Evolutionary conservation across 2,329 filamentous ascomycete species (phyloP), one percentile per base, ranked within the genome.

Genomic region (Fusarium bactridioides): DNA sequence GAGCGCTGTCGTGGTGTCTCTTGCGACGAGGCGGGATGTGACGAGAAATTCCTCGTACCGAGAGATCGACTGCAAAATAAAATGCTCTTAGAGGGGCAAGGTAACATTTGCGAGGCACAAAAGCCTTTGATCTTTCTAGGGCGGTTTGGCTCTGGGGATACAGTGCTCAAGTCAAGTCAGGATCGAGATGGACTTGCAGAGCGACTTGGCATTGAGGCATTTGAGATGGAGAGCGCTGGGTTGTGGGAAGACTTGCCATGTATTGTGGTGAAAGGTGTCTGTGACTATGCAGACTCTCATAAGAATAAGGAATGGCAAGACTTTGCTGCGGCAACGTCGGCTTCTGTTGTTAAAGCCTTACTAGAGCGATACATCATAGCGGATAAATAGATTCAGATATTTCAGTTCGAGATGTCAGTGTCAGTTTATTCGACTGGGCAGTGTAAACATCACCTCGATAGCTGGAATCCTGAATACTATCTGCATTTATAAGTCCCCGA

Each of bases 181-280:
- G 33, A 12, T 38, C 13, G 50, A 18, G 23, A 38, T 16, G 1
- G 0, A 35, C 31, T 9, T 37, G 33, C 4, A 2, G 10, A 53
- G 10, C 19, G 2, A 4, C 1, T 53, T n/a, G 50, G 33, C 0
- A 53, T 53, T 4, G 23, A 10, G 10, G 78, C 56, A 3, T 72
- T 70, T 25, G 81, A 81, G 64, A 81, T 80, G 80, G 80, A 81
- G 44, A 76, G 78, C 2, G 78, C 78, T 1, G 80, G 80, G 0
- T 59, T 77, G 0, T 80, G 76, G 76, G 74, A 78, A 6, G 64
- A 72, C 1, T 64, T 83, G 5, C 81, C 82, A 0, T 82, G 80
- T 29, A 55, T 84, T 2, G 75, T 82, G 0, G 79, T 84, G 53
- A 82, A 82, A 9, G 61, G 61, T 7, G 40, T 48, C 6, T 67